Evolutionary conservation across 306 rosid genomes (phyloP), one percentile per base, ranked within the genome.

Genomic region (Castanea sativa): DNA sequence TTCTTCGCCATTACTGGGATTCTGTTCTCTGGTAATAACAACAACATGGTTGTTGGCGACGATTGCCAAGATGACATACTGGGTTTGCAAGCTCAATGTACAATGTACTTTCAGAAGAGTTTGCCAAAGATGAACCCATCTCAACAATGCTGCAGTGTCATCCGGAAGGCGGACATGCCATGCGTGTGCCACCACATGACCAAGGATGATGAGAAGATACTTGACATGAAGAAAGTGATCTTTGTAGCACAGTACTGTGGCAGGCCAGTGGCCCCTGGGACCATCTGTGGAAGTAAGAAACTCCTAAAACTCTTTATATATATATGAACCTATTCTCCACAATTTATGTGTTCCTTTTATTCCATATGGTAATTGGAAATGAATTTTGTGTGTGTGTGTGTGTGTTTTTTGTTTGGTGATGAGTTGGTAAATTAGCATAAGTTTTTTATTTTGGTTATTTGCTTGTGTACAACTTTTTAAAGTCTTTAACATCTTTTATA

Each of bases 231-330:
- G 13, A 80, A 84, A 51, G 79, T 73, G 16, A 32, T 80, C 29
- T 41, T 67, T 69, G 77, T 77, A 23, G 80, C 78, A 0, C 8
- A 55, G 38, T 25, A 4, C 35, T 84, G 87, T 59, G 74, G 82
- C 38, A 58, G 8, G 33, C 70, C 76, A 45, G 30, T 77, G 19
- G 43, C 63, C 19, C 45, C 16, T 15, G 82, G 85, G 55, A 73
- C n/a, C 13, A 59, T 73, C 8, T 77, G 85, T 84, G 80, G 82
- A 73, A 79, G 86, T 78, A 83, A 73, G 79, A 52, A 7, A 49
- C 53, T 49, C 15, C 11, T 3, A 10, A 9, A 49, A 10, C 53
- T 12, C 53, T 49, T 49, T 49, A 45, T 8, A 9, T 10, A 8
- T 49, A 10, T 12, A 49, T 12, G 53, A 49, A 3, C 5, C 53